Evolutionary conservation across 2,329 filamentous ascomycete species (phyloP).

Genomic region (Aspergillus neoniger): DNA sequence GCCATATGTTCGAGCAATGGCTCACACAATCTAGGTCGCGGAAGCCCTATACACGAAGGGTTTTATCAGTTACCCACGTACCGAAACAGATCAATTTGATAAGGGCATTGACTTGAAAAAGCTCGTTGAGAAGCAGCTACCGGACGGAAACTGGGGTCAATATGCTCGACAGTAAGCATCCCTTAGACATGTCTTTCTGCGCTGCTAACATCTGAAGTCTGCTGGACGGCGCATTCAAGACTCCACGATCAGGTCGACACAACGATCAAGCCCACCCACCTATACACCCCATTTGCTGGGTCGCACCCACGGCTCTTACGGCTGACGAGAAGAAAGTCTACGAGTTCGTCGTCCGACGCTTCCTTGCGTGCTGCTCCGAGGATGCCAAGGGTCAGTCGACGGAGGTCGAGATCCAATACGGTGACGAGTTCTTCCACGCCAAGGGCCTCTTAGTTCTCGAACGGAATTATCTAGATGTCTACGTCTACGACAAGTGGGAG

Average conservation of each 20-base stretch:
- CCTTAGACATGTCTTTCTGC: not conserved
- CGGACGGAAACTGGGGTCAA: conserved; percentile 73
- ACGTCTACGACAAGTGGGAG: conserved; percentile 95
- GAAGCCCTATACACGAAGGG: conserved; percentile 90
- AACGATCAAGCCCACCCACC: conserved; percentile 98
- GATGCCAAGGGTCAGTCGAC: conserved; percentile 86
- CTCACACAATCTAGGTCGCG: conserved; percentile 54
- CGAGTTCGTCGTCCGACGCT: conserved; percentile 88
- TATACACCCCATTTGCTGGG: conserved; percentile 93
- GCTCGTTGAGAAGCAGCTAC: conserved; percentile 80
- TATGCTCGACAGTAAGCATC: conserved; percentile 67
- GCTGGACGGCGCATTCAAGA: conserved; percentile 72
- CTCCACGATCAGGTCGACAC: conserved; percentile 78
- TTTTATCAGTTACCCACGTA: conserved; percentile 96
- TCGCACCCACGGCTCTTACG: conserved; percentile 60
- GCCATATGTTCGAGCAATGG: not conserved
- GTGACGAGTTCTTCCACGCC: conserved; percentile 77
- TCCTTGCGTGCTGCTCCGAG: conserved; percentile 92
- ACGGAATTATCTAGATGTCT: conserved; percentile 92
- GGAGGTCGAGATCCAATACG: conserved; percentile 81
- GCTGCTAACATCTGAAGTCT: conserved; percentile 49
- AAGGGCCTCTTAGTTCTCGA: conserved; percentile 83
- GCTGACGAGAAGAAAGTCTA: conserved; percentile 76
- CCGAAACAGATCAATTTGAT: conserved; percentile 95
- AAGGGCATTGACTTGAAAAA: conserved; percentile 79